Evolutionary conservation across 1,139 yeast genomes (phyloP).

Genomic region (Kurtzmaniella quercitrusa): DNA sequence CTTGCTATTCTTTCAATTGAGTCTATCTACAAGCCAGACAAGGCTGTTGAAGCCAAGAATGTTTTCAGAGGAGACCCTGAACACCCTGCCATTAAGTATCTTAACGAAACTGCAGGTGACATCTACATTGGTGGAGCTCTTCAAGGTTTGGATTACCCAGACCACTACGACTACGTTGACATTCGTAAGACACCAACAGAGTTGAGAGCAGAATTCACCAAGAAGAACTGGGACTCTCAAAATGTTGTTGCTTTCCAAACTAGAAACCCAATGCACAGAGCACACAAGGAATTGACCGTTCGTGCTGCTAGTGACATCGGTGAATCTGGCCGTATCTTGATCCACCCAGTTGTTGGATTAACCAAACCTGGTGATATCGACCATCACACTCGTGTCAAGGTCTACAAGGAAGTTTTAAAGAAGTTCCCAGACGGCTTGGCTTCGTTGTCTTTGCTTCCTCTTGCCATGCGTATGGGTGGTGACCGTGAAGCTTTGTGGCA

Average conservation of each 20-base stretch:
- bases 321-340: conserved; percentile 59
- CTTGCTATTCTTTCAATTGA: conserved; percentile 77
- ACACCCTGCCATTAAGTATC: conserved; percentile 85
- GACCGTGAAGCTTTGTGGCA: conserved; percentile 99
- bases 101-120: conserved; percentile 73
- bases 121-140: conserved; percentile 83
- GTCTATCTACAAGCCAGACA: conserved; percentile 80
- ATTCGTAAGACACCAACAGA: conserved; percentile 88
- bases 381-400: conserved; percentile 95
- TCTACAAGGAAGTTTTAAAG: conserved; percentile 85
- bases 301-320: conserved; percentile 73
- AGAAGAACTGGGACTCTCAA: conserved; percentile 69
- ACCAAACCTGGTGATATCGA: conserved; percentile 98
- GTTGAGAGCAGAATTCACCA: conserved; percentile 75
- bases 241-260: conserved; percentile 96
- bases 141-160: conserved; percentile 80
- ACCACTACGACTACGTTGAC: conserved; percentile 86
- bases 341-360: conserved; percentile 95
- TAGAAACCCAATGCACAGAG: conserved; percentile 98
- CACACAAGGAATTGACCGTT: conserved; percentile 92
- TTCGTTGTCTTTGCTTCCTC: conserved; percentile 77
- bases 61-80: conserved; percentile 97
- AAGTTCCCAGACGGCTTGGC: conserved; percentile 95
- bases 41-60: conserved; percentile 69
- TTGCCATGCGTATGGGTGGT: conserved; percentile 99